Evolutionary conservation across 352 stramenopile species (phyloP), one percentile per base, ranked within the genome.

Genomic region (Globisporangium canariense): DNA sequence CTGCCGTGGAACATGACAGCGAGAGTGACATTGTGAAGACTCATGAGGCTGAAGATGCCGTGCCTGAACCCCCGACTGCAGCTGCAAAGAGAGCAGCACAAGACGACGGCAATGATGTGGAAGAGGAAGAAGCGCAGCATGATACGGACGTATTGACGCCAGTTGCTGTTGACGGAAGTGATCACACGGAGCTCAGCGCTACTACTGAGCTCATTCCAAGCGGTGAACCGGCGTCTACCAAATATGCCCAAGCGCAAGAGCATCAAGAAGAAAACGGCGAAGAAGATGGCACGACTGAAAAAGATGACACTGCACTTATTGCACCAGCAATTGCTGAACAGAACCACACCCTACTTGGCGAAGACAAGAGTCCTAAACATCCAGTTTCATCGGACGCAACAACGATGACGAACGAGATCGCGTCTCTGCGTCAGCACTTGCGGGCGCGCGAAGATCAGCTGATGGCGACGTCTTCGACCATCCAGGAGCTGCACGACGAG

Each of bases 401-500:
- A 22, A 55, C 34, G 10, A 28, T 68, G n/a, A 20, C 46, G 1
- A 32, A 58, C 18, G 51, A 73, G 28, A 52, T 80, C 50, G 28
- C 52, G 11, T 53, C 41, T 16, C 46, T 91, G 22, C 61, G 70
- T 41, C 65, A 70, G 5, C 71, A 90, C 49, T 69, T 94, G 34
- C 22, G 66, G 16, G 65, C 81, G 54, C 74, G 83, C 0, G 86
- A 94, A 60, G 79, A 75, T 4, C 86, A 94, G 64, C 47, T 94
- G 9, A 38, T 94, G 58, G 71, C 80, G 13, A 86, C 83, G 8
- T 90, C 79, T 0, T 65, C 76, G 1, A 79, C 78, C 4, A 90
- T 93, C 60, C 72, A 75, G 22, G 80, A 93, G 61, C 72, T 94
- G 9, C 83, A 92, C 53, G 73, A 90, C 40, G 86, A 92, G 57